Conservation (phyloP, 2,329 filamentous ascomycete genomes). For the Magnaporthiopsis incrustans region DNA sequence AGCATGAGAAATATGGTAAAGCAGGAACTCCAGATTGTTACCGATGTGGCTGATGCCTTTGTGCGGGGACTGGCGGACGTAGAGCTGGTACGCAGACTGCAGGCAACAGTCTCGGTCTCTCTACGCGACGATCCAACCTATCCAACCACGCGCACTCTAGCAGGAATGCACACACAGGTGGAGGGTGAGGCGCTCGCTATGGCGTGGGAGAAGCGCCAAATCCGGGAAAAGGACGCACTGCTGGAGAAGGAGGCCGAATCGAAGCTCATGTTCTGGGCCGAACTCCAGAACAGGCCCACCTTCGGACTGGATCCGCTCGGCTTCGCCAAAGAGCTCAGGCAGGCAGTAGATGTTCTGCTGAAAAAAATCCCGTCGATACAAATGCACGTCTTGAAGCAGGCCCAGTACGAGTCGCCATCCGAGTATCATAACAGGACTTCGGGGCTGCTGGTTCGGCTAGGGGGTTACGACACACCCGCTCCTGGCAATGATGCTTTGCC, state of each 20-base stretch:
- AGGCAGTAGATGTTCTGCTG: constrained; percentile 35
- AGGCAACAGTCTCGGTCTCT: constrained; percentile 38
- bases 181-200: constrained; percentile 49
- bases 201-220: constrained; percentile 31
- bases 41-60: constrained; percentile 45
- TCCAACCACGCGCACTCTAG: constrained; percentile 37
- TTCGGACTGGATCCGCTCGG: constrained; percentile 38
- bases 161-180: constrained; percentile 43
- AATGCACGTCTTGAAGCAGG: constrained; percentile 44
- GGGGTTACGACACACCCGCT: constrained; percentile 17
- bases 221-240: constrained; percentile 26
- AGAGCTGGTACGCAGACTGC: constrained; percentile 35
- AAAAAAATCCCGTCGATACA: constrained; percentile 45
- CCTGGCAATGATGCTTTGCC: constrained; percentile 16
- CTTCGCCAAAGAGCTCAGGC: constrained; percentile 46
- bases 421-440: constrained; percentile 40
- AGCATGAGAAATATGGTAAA: constrained; percentile 7
- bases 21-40: constrained; percentile 40
- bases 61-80: constrained; percentile 43
- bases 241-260: constrained; percentile 28
- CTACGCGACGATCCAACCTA: constrained; percentile 20
- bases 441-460: constrained; percentile 29
- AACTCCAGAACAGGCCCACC: constrained; percentile 28
- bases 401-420: constrained; percentile 40
- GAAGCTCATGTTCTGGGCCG: constrained; percentile 36